Evolutionary conservation across 176 grass and related monocot genomes (phyloP).

Genomic region (Urochloa ruziziensis): DNA sequence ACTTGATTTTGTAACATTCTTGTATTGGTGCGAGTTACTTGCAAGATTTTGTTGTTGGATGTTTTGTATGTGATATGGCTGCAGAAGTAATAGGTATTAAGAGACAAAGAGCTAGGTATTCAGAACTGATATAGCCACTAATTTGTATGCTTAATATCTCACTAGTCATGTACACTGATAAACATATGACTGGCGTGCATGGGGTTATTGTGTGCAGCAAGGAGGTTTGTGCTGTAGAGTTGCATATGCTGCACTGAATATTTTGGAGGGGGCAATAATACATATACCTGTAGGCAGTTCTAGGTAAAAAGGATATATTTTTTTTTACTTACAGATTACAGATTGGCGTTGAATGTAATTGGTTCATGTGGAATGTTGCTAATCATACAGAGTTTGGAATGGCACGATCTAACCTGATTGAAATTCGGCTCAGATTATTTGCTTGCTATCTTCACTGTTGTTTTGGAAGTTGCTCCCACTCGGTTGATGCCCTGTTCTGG

Average conservation of each 20-base stretch:
- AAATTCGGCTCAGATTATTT: not conserved
- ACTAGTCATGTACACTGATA: conserved; percentile 38
- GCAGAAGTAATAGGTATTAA: not conserved
- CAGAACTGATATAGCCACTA: not conserved
- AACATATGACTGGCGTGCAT: conserved; percentile 11
- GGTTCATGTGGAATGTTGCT: conserved; percentile 7
- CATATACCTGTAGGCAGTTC: conserved; percentile 3
- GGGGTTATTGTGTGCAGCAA: not conserved
- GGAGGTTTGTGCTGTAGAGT: not conserved
- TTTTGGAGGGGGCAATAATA: conserved; percentile 12
- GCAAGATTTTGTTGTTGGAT: conserved; percentile 10
- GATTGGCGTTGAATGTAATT: conserved; percentile 11
- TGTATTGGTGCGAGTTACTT: not conserved
- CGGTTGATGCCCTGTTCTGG: not conserved
- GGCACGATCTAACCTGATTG: not conserved
- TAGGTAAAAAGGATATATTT: not conserved
- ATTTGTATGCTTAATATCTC: conserved; percentile 29
- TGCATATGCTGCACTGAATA: conserved; percentile 21
- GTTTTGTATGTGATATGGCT: not conserved
- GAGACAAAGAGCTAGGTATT: not conserved
- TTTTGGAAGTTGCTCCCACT: not conserved
- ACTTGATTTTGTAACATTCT: conserved; percentile 16
- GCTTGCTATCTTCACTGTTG: not conserved
- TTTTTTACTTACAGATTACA: conserved; percentile 9
- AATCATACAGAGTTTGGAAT: too few species aligned